phyloP scores from a whole-genome alignment of 2,329 filamentous ascomycete genomes.

The Trichoderma simmonsii region DNA sequence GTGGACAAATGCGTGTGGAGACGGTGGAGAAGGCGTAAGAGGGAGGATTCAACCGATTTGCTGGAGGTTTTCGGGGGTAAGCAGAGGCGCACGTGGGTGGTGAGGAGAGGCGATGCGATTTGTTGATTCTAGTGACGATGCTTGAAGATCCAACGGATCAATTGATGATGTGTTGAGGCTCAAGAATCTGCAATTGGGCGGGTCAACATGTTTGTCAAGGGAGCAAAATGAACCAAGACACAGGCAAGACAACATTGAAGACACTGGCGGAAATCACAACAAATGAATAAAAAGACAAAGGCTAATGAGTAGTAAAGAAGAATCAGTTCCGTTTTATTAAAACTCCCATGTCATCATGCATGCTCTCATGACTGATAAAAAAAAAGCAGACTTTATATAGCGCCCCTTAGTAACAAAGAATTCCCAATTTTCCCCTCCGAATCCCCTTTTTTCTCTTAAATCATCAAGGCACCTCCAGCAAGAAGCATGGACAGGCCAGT shows the following conservation, averaged over 20 bases:
- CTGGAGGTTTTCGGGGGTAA: neutral
- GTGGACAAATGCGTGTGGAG: slow-evolving; percentile 12
- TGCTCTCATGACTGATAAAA: neutral
- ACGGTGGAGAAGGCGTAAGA: slow-evolving; percentile 1
- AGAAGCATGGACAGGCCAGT: slow-evolving; percentile 29
- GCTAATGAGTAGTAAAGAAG: neutral
- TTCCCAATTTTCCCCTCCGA: neutral
- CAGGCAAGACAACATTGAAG: neutral
- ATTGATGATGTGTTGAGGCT: neutral
- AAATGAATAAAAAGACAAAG: neutral
- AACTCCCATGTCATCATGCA: neutral
- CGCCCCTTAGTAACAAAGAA: neutral
- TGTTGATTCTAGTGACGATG: neutral
- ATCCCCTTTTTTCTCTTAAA: slow-evolving; percentile 20
- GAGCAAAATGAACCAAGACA: neutral
- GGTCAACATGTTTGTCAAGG: neutral
- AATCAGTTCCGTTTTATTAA: neutral
- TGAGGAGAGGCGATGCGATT: neutral
- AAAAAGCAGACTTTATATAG: neutral
- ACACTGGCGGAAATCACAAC: neutral
- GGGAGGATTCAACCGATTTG: neutral
- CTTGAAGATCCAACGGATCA: neutral
- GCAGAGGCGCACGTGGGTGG: neutral
- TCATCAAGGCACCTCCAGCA: slow-evolving; percentile 30
- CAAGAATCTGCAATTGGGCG: neutral